A percentile compares a stretch with the other conserved stretches of the same genome.
These are phyloP conservation scores for Lasiosphaeria hispida DNA, from an alignment of 495 filamentous ascomycete genomes.

Conservation along the genomic window DNA sequence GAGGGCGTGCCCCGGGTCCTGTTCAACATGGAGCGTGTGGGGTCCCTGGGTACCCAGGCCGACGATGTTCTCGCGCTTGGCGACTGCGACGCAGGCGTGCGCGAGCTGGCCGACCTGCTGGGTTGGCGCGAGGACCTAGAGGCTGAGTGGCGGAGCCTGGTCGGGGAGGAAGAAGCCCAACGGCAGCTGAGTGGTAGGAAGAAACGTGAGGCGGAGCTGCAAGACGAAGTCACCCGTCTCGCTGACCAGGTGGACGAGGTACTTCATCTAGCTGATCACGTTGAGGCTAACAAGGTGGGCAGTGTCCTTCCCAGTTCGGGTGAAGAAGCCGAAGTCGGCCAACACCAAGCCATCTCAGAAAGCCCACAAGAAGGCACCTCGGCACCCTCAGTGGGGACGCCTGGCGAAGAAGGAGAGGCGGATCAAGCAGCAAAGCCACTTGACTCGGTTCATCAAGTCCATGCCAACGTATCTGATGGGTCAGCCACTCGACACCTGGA, in stretches of 20 bases:
- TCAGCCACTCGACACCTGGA: no score
- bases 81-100: constrained; percentile 77
- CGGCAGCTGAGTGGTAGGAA: constrained; percentile 32
- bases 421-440: no score
- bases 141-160: constrained; percentile 36
- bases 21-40: constrained; percentile 85
- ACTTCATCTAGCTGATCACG: constrained; percentile 32
- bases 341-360: neutral
- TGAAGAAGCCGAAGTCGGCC: neutral
- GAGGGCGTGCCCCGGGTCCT: constrained; percentile 70
- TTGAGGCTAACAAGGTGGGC: constrained; percentile 19
- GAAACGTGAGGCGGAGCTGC: constrained; percentile 24
- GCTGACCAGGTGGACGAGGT: constrained; percentile 36
- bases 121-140: constrained; percentile 90
- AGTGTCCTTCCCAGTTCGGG: neutral
- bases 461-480: no score
- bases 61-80: constrained; percentile 41
- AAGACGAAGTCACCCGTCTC: constrained; percentile 37
- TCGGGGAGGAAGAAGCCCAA: constrained; percentile 43
- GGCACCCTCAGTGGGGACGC: neutral
- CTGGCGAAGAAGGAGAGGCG: no score
- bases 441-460: no score
- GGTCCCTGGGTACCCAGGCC: constrained; percentile 62
- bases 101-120: constrained; percentile 73
- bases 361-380: neutral